Evolutionary conservation across 129 eudicot genomes (phyloP).

Genomic region (Oenanthe sinensis): DNA sequence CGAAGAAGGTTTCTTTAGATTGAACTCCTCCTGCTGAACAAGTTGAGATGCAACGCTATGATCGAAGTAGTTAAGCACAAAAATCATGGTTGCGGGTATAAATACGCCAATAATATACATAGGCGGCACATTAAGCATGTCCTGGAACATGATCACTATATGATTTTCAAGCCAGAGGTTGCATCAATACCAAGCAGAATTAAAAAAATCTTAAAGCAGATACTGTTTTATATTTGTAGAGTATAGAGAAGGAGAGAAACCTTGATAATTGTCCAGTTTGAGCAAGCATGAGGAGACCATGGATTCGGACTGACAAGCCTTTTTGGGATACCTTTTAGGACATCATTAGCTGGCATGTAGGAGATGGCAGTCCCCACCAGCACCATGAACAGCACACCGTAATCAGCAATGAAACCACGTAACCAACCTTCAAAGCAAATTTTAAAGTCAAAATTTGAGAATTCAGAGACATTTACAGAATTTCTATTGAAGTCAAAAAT

Average conservation of each 20-base stretch:
- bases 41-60: slow-evolving; percentile 99
- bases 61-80: slow-evolving; percentile 92
- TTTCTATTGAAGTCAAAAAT: background rate
- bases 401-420: slow-evolving; percentile 86
- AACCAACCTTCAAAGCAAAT: slow-evolving; percentile 52
- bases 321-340: slow-evolving; percentile 86
- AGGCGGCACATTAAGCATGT: slow-evolving; percentile 80
- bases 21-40: slow-evolving; percentile 89
- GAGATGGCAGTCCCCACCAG: slow-evolving; percentile 88
- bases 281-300: slow-evolving; percentile 89
- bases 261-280: slow-evolving; percentile 94
- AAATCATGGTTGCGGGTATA: slow-evolving; percentile 98
- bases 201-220: background rate
- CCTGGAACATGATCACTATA: slow-evolving; percentile 28
- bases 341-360: slow-evolving; percentile 70
- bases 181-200: background rate
- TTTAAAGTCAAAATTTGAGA: slow-evolving; percentile 5
- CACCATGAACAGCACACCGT: slow-evolving; percentile 94
- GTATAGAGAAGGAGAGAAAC: slow-evolving; percentile 22
- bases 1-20: slow-evolving; percentile 82
- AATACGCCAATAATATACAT: slow-evolving; percentile 85
- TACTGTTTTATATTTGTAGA: background rate
- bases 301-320: slow-evolving; percentile 93
- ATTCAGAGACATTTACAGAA: background rate
- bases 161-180: background rate